These are phyloP conservation scores for Ogataea haglerorum DNA, from an alignment of 805 yeast genomes.

Conservation along the genomic window DNA sequence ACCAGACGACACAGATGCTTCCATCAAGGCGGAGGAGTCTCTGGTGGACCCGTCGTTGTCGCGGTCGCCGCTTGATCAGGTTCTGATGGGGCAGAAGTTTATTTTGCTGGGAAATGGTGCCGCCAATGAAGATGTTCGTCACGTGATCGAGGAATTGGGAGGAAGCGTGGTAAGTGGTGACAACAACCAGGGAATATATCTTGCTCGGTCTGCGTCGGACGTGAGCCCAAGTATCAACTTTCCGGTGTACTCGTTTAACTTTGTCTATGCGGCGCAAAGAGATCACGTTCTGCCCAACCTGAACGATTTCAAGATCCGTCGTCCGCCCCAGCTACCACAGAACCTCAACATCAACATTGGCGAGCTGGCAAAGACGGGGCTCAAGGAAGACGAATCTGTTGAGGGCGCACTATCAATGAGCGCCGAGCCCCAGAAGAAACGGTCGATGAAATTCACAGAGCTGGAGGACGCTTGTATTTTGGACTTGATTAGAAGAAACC, in stretches of 20 bases:
- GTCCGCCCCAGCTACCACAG: conserved; percentile 24
- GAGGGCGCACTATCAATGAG: conserved; percentile 1
- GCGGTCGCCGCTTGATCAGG: conserved; percentile 6
- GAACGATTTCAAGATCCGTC: conserved; percentile 20
- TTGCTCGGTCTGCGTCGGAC: conserved; percentile 21
- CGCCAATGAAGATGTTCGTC: conserved; percentile 15
- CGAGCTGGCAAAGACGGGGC: conserved; percentile 17
- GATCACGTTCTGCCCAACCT: conserved; percentile 16
- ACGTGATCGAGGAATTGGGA: conserved; percentile 23
- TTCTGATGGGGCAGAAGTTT: conserved; percentile 17
- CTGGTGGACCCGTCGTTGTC: conserved; percentile 13
- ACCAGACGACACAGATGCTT: conserved; percentile 1
- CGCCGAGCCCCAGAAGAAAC: conserved; percentile 33
- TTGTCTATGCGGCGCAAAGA: conserved; percentile 23
- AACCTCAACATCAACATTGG: conserved; percentile 25
- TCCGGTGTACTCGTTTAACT: conserved; percentile 24
- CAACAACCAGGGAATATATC: conserved; percentile 11
- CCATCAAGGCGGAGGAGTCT: conserved; percentile 5
- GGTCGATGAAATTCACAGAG: conserved; percentile 48
- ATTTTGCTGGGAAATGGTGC: conserved; percentile 16
- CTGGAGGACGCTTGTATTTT: conserved; percentile 65
- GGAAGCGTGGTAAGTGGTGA: conserved; percentile 18
- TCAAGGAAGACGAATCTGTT: conserved; percentile 1
- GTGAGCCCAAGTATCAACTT: conserved; percentile 12
- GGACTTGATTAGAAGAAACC: conserved; percentile 65